Base-by-base conservation (phyloP, 176 grass and related monocot genomes). In the Thinopyrum elongatum region DNA sequence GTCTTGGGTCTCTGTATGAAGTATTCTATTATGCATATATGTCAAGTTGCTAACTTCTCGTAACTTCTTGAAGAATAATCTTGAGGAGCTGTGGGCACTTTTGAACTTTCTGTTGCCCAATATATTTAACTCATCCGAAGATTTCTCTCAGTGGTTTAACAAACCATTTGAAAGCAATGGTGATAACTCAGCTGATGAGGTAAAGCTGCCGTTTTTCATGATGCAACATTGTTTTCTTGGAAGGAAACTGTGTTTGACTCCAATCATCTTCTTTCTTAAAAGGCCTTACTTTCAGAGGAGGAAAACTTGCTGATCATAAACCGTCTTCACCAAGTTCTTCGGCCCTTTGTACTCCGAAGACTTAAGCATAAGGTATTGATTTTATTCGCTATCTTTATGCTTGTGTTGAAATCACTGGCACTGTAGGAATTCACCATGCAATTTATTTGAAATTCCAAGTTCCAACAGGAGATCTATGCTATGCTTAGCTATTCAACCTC, bases 271-370 rank as follows among this genome's bases (percentile, higher is more conserved):
- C 46, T 44, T 41, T 84, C 62, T 49, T 81, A 88, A 33, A 89
- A 99, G 97, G 90, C 94, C 88, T 96, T 99, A 82, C 90, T 99
- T 62, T 99, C 97, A 41, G 97, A 99, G 89, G 97, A 99, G 82
- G 97, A 99, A 86, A 99, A 99, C 88, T 93, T 99, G 91, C 66
- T 99, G 59, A 99, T 99, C 84, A 99, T 99, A 91, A 99, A 99
- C 84, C 97, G 97, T 38, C 97, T 99, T 87, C 97, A 99, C 68
- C 97, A 99, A 89, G 97, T 99, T 93, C 97, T 99, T 94, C 97
- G 97, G 63, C 97, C 97, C 9, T 99, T 99, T 91, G 94, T 99
- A 57, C 97, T 99, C 36, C 84, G 94, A 93, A 96, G 97, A 71
- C 92, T 99, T 68, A 99, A 99, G 91, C 94, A 99, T 85, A 99